Evolutionary conservation across 306 rosid genomes (phyloP).

Genomic region (Acacia acuminata): DNA sequence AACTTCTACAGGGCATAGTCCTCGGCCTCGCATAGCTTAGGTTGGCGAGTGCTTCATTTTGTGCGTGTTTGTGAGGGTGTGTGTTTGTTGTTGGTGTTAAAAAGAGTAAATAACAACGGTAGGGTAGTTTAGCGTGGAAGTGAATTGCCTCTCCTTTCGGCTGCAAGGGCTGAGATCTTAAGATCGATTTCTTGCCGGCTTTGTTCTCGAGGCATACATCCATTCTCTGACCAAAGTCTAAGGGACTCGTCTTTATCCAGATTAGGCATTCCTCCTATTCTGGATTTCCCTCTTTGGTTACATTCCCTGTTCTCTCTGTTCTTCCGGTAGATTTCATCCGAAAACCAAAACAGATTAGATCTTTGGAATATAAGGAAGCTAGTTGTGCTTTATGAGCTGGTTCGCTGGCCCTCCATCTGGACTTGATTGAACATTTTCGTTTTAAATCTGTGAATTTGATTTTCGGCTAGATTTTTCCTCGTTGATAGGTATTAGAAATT

Average conservation of each 20-base stretch:
- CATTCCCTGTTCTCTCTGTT: not conserved
- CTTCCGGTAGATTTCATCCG: not conserved
- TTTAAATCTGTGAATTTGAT: not conserved
- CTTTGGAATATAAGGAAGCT: not conserved
- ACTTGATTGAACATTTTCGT: not conserved
- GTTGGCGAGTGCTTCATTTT: not conserved
- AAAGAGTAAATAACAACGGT: not conserved
- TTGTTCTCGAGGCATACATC: slow-evolving; percentile 77
- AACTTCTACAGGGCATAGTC: too few relatives aligned
- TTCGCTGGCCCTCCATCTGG: not conserved
- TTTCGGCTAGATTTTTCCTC: not conserved
- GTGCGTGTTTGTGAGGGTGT: not conserved
- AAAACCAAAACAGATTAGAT: not conserved
- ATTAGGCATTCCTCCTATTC: slow-evolving; percentile 2
- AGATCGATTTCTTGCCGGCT: slow-evolving; percentile 71
- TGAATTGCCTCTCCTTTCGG: slow-evolving; percentile 69
- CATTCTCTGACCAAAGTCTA: slow-evolving; percentile 18
- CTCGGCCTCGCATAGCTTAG: not conserved
- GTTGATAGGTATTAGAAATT: not conserved
- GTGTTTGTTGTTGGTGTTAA: not conserved
- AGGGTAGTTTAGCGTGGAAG: not conserved
- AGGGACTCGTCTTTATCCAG: slow-evolving; percentile 43
- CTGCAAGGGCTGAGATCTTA: slow-evolving; percentile 68
- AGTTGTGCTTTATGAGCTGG: not conserved
- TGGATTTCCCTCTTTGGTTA: slow-evolving; percentile 13